These are phyloP conservation scores for Calocybe cyanea DNA, from an alignment of 768 basidiomycete genomes.

Conservation along the genomic window DNA sequence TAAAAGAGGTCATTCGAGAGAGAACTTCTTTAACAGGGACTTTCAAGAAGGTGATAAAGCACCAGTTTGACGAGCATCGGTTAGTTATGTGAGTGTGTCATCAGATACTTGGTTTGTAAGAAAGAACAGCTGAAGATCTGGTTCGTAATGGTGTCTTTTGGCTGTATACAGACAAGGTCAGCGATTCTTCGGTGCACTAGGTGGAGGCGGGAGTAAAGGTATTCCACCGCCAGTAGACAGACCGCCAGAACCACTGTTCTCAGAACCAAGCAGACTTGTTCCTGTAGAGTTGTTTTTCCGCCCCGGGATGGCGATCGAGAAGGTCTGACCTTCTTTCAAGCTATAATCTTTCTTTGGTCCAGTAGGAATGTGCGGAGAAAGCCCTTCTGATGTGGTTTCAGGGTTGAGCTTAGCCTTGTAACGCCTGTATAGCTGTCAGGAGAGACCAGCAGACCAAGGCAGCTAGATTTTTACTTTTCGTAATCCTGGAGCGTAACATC, in stretches of 20 bases:
- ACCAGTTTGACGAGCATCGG: no score
- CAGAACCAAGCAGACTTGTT: slow-evolving; percentile 36
- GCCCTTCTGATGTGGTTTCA: slow-evolving; percentile 33
- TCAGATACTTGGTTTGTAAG: neutral
- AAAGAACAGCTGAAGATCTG: neutral
- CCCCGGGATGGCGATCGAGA: slow-evolving; percentile 90
- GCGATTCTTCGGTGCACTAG: slow-evolving; percentile 53
- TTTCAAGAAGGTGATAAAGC: no score
- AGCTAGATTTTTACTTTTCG: slow-evolving; percentile 56
- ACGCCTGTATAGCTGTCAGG: slow-evolving; percentile 39
- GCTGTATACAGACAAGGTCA: neutral
- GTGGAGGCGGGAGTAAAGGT: slow-evolving; percentile 83
- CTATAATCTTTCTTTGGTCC: slow-evolving; percentile 93
- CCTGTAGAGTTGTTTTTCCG: slow-evolving; percentile 40
- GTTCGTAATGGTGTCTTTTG: neutral
- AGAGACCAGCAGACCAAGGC: slow-evolving; percentile 2
- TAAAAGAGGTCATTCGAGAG: no score
- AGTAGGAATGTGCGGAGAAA: slow-evolving; percentile 66
- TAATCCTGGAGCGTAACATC: slow-evolving; percentile 87
- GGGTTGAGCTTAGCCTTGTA: slow-evolving; percentile 62
- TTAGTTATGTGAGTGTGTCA: neutral
- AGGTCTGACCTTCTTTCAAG: slow-evolving; percentile 92
- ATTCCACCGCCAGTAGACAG: slow-evolving; percentile 37
- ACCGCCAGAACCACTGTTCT: slow-evolving; percentile 19
- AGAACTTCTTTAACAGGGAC: no score